Percentiles rank a stretch among this genome's conserved stretches.
Evolutionary conservation across 1,139 yeast genomes (phyloP).

Genomic region (Saccharomycopsis crataegensis): DNA sequence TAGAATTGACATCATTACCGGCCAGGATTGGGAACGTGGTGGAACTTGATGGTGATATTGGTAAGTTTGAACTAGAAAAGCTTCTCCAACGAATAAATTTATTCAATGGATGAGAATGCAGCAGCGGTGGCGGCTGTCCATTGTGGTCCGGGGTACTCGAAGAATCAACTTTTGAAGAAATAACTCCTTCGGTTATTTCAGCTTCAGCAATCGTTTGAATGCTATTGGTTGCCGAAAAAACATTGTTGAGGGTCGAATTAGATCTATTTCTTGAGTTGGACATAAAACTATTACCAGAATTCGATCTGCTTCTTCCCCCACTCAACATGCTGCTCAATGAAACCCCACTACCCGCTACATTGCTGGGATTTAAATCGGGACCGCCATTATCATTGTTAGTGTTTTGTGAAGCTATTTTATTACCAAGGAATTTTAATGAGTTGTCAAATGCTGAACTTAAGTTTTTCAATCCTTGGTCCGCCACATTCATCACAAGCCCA

Average conservation of each 20-base stretch:
- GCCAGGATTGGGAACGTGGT: no score
- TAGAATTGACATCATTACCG: no score
- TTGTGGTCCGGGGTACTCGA: background rate
- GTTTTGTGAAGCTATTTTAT: constrained; percentile 2
- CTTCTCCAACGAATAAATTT: constrained; percentile 13
- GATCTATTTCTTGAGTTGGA: constrained; percentile 7
- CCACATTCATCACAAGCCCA: constrained; percentile 16
- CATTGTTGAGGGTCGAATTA: constrained; percentile 8
- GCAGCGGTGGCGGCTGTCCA: background rate
- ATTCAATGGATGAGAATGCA: constrained; percentile 4
- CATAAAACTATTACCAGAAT: constrained; percentile 9
- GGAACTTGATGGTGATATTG: no score
- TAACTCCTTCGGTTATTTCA: background rate
- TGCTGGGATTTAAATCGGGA: background rate
- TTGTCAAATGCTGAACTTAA: constrained; percentile 15
- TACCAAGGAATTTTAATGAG: constrained; percentile 17
- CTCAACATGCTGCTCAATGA: background rate
- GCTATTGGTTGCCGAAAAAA: background rate
- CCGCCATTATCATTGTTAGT: background rate
- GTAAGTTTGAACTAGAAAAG: background rate
- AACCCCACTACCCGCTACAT: background rate
- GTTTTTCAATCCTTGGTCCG: constrained; percentile 17
- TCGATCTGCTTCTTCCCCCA: constrained; percentile 9
- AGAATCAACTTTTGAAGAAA: background rate
- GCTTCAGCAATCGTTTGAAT: constrained; percentile 3